A percentile compares a stretch with the other conserved stretches of the same genome.
Evolutionary conservation across 2,329 filamentous ascomycete species (phyloP).

Genomic region (Gnomoniopsis sp.): DNA sequence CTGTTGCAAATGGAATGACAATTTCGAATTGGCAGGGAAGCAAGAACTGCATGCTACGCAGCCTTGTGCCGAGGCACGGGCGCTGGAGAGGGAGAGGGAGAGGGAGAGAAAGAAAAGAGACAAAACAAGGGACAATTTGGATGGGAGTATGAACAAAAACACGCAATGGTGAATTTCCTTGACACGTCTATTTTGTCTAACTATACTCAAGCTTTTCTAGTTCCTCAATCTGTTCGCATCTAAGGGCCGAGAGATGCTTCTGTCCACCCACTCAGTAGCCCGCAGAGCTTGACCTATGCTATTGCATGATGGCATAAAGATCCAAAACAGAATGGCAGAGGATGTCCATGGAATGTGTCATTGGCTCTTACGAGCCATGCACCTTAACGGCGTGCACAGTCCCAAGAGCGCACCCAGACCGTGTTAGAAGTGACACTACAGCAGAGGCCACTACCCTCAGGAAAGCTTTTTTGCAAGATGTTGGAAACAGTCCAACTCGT

Average conservation of each 20-base stretch:
- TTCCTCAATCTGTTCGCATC: neutral
- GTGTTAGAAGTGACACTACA: neutral
- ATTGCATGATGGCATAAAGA: too few species aligned
- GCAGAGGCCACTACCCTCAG: neutral
- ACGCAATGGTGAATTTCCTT: neutral
- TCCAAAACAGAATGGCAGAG: too few species aligned
- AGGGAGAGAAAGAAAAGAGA: neutral
- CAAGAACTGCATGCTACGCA: neutral
- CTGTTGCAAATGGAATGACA: neutral
- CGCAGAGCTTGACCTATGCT: too few species aligned
- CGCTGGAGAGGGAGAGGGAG: neutral
- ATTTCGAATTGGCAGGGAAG: neutral
- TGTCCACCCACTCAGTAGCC: neutral
- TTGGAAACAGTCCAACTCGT: conserved; percentile 19
- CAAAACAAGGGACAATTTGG: too few species aligned
- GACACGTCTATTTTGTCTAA: neutral
- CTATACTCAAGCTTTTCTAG: neutral
- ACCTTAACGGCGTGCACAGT: neutral
- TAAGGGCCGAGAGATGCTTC: neutral
- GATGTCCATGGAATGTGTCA: too few species aligned
- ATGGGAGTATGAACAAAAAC: too few species aligned
- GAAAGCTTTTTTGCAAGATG: too few species aligned
- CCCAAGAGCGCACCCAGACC: too few species aligned
- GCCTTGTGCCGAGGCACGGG: neutral
- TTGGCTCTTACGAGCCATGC: neutral